Percentiles rank a stretch among this genome's conserved stretches.
These are phyloP conservation scores for Elsinoe batatas DNA, from an alignment of 2,329 filamentous ascomycete species.

Conservation along the genomic window DNA sequence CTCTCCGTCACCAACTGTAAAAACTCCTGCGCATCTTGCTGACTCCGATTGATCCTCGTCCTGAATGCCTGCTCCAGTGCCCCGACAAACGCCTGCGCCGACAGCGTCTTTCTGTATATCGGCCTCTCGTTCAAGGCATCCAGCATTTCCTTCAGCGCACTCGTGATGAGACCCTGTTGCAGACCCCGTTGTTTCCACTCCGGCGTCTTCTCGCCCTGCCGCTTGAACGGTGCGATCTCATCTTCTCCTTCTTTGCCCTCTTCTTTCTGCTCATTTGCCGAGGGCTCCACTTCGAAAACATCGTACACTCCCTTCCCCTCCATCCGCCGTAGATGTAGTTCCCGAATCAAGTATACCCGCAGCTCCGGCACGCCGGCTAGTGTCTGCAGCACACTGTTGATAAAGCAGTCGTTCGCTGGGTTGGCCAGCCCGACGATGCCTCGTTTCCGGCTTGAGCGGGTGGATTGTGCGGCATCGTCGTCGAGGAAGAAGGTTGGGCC, in stretches of 20 bases:
- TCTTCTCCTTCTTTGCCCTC: constrained; percentile 24
- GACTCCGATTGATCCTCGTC: constrained; percentile 83
- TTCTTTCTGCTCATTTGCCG: constrained; percentile 53
- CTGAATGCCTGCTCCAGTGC: constrained; percentile 78
- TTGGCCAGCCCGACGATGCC: constrained; percentile 83
- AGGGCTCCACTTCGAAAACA: constrained; percentile 29
- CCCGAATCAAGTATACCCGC: constrained; percentile 81
- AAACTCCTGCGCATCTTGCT: constrained; percentile 97
- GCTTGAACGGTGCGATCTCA: constrained; percentile 51
- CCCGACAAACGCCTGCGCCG: constrained; percentile 71
- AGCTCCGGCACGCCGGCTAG: constrained; percentile 83
- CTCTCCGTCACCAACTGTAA: constrained; percentile 87
- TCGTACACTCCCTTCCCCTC: constrained; percentile 70
- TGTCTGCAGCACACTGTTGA: constrained; percentile 92
- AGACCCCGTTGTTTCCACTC: constrained; percentile 47
- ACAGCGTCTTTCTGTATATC: constrained; percentile 87
- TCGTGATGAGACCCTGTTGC: constrained; percentile 73
- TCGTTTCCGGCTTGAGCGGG: constrained; percentile 59
- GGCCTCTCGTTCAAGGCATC: constrained; percentile 89
- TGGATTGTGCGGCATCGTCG: constrained; percentile 53
- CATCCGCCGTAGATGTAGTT: constrained; percentile 73
- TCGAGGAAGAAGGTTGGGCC: constrained; percentile 95
- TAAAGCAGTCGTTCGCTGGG: constrained; percentile 72
- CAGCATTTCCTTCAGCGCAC: constrained; percentile 82
- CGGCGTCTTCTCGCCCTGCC: constrained; percentile 35